phyloP scores from a whole-genome alignment of 192 early-diverging fungal genomes.

The Paraglomus brasilianum region DNA sequence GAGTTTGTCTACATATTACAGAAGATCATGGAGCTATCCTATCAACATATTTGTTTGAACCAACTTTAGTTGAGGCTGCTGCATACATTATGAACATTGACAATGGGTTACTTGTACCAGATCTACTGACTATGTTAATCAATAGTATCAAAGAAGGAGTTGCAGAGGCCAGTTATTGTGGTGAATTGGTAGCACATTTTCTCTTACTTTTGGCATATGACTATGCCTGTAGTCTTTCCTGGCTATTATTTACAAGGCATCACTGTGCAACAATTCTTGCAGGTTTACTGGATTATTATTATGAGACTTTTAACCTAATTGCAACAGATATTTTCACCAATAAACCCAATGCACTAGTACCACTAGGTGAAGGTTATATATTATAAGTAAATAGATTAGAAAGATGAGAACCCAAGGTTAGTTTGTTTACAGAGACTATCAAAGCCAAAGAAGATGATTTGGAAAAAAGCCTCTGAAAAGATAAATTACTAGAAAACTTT shows the following conservation, averaged over 20 bases:
- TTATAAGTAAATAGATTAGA: too few species aligned
- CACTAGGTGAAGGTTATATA: neutral
- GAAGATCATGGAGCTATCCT: too few species aligned
- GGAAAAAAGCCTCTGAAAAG: too few species aligned
- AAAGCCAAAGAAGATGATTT: too few species aligned
- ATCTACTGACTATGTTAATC: neutral
- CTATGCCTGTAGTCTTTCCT: neutral
- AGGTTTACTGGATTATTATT: neutral
- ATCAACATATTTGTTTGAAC: neutral
- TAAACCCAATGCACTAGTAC: too few species aligned
- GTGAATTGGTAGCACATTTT: neutral
- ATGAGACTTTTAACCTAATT: too few species aligned
- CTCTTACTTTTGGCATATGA: neutral
- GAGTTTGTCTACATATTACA: too few species aligned
- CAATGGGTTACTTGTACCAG: neutral
- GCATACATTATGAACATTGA: conserved; percentile 4
- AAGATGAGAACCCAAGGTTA: too few species aligned
- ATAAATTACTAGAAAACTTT: too few species aligned
- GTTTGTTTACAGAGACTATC: too few species aligned
- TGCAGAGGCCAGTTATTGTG: conserved; percentile 1
- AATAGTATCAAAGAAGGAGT: neutral
- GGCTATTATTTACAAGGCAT: neutral
- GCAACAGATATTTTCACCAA: too few species aligned
- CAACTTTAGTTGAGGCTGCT: neutral
- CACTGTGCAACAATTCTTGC: conserved; percentile 2